Base-by-base conservation (phyloP, 768 basidiomycete genomes). In the Pisolithus albus region DNA sequence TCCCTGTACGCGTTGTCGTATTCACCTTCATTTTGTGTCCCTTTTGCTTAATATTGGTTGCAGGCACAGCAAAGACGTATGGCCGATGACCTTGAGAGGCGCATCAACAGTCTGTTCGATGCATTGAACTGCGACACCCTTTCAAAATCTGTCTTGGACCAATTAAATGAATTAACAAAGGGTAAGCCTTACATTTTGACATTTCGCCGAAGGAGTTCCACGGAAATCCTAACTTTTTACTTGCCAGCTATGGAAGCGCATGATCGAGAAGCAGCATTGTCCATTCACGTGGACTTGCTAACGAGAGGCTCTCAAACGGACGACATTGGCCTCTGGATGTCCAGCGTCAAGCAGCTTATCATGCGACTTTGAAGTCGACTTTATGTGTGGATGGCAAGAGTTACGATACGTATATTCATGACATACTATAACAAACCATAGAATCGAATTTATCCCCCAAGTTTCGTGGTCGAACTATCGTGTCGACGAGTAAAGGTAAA, bases 41-140 rank as follows among this genome's bases (percentile, higher is more conserved):
- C 1, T 19, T 11, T 26, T 37, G 7, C 40, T 21, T 26, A 51
- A 19, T 40, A 28, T 36, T 9, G 36, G 43, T n/a, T 43, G 19
- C 62, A 92, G 88, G 78, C 87, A 5, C 81, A 85, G 60, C 87
- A 94, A 73, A 87, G 85, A 64, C 84, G 89, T 32, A 75, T 93
- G 57, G 82, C 81, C 0, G 91, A 92, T 47, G 93, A 95, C 59
- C 77, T 93, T 5, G 92, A 94, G 64, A 79, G 91, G 18, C 79
- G 94, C 30, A 75, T 95, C 59, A 92, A 85, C 62, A 79, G 83
- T 0, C 68, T 97, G 42, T 96, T 94, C 61, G 94, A 96, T 63
- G 85, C 83, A n/a, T 70, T 97, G 59, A 96, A 97, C 66, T 92
- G 90, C 62, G 83, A 92, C 59, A 87, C 88, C 7, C 64, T 96